A percentile compares a stretch with the other conserved stretches of the same genome.
Conservation (phyloP, 352 stramenopile species). For the Globisporangium iwayamae region DNA sequence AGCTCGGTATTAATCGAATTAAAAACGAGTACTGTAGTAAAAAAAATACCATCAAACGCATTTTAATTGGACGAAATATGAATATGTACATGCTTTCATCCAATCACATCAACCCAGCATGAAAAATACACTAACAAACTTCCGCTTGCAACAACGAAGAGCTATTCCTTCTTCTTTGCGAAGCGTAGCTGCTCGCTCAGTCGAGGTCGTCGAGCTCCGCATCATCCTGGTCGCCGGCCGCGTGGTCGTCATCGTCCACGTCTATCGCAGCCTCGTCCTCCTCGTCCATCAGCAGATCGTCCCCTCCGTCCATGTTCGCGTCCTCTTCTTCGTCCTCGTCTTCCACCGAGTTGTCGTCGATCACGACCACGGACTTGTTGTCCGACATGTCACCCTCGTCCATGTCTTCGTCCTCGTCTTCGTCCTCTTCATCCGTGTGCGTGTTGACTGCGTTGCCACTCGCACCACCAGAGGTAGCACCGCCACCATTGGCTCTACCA, state of each 20-base stretch:
- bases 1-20: constrained; percentile 1
- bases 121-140: constrained; percentile 1
- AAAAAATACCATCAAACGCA: neutral
- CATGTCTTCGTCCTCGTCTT: constrained; percentile 29
- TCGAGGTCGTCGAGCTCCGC: constrained; percentile 18
- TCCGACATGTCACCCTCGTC: constrained; percentile 22
- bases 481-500: neutral
- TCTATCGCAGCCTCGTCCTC: constrained; percentile 27
- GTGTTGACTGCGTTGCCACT: neutral
- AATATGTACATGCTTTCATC: constrained; percentile 12
- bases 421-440: constrained; percentile 21
- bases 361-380: constrained; percentile 14
- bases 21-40: neutral
- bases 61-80: constrained; percentile 27
- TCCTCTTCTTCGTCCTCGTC: constrained; percentile 23
- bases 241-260: constrained; percentile 38
- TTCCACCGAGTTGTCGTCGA: constrained; percentile 16
- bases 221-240: constrained; percentile 17
- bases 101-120: constrained; percentile 7
- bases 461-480: neutral
- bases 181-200: constrained; percentile 6
- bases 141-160: neutral
- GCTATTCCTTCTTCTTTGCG: neutral
- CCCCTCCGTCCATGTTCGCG: constrained; percentile 24
- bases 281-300: constrained; percentile 34